Evolutionary conservation across 2,329 filamentous ascomycete genomes (phyloP).

Genomic region (Neopestalotiopsis sp.): DNA sequence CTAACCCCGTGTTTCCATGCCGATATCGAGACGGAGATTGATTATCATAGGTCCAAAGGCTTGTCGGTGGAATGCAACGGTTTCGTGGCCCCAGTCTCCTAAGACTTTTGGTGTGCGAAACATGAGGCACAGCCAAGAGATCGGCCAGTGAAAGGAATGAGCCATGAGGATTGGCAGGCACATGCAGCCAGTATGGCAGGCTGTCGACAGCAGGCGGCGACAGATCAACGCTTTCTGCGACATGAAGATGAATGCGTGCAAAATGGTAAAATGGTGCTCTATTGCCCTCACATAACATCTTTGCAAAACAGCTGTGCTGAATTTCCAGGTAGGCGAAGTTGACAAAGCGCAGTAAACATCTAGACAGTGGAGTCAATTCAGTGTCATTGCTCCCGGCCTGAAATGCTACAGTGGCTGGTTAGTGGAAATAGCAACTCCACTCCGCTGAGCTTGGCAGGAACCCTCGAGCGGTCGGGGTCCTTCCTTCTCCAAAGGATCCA

Average conservation of each 20-base stretch:
- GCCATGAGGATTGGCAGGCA: background rate
- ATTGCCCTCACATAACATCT: background rate
- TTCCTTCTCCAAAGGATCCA: background rate
- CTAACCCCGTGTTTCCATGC: background rate
- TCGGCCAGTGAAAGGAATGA: background rate
- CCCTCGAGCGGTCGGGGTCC: background rate
- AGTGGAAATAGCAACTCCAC: background rate
- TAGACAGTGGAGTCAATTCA: background rate
- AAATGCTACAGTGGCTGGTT: slow-evolving; percentile 4
- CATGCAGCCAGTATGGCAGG: background rate
- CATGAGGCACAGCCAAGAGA: slow-evolving; percentile 18
- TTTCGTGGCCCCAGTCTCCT: background rate
- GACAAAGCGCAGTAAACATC: background rate
- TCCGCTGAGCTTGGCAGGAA: background rate
- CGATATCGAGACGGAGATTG: slow-evolving; percentile 17
- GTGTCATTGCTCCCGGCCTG: background rate
- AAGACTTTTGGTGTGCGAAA: slow-evolving; percentile 9
- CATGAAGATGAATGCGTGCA: background rate
- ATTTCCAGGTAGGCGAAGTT: background rate
- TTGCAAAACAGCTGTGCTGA: background rate
- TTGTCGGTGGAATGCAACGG: slow-evolving; percentile 11
- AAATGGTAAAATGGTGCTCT: background rate
- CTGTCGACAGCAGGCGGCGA: background rate
- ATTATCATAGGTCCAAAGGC: background rate
- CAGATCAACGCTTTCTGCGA: slow-evolving; percentile 5